A percentile compares a stretch with the other conserved stretches of the same genome.
Evolutionary conservation across 306 rosid species (phyloP).

Genomic region (Lotus japonicus): DNA sequence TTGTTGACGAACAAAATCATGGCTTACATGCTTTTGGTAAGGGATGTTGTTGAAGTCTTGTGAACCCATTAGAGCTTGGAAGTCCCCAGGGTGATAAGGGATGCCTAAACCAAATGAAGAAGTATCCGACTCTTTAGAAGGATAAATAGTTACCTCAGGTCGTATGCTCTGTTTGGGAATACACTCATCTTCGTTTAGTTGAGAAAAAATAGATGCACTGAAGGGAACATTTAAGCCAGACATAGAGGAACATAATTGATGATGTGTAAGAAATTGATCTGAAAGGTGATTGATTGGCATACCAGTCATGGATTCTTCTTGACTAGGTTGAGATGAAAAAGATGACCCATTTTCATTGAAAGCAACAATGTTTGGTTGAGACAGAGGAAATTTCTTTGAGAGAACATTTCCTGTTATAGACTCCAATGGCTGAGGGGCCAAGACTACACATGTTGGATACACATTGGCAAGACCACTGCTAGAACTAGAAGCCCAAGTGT

Average conservation of each 20-base stretch:
- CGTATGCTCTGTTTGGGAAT: not conserved
- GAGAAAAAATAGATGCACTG: not conserved
- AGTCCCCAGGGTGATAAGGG: not conserved
- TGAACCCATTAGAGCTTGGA: not conserved
- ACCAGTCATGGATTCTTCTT: not conserved
- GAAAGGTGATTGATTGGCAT: too few relatives aligned
- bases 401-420: not conserved
- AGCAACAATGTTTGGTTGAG: not conserved
- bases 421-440: not conserved
- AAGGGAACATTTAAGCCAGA: not conserved
- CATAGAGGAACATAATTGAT: too few relatives aligned
- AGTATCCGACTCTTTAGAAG: not conserved
- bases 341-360: too few relatives aligned
- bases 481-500: too few relatives aligned
- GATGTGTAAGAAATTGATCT: too few relatives aligned
- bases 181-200: not conserved
- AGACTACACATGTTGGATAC: constrained; percentile 10
- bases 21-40: not conserved
- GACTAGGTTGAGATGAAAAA: not conserved
- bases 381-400: not conserved
- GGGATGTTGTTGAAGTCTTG: not conserved
- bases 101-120: not conserved
- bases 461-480: too few relatives aligned
- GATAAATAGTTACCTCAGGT: not conserved
- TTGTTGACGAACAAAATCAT: not conserved